Evolutionary conservation across 306 rosid genomes (phyloP).

Genomic region (Vigna trinervia): DNA sequence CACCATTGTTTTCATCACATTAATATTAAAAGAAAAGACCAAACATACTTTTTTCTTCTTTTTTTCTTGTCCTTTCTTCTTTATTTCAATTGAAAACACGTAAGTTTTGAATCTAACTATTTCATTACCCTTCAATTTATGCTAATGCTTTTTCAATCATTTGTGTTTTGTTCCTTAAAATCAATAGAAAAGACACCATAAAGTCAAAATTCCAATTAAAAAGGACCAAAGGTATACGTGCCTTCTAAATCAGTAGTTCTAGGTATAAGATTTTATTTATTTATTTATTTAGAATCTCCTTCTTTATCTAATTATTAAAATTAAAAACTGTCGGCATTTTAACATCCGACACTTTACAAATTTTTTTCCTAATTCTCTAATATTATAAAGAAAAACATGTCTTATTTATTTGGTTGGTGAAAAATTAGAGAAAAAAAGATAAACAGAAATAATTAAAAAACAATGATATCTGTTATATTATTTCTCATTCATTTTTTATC

Average conservation of each 20-base stretch:
- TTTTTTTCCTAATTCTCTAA: background rate
- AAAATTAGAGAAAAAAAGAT: no score
- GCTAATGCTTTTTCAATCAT: conserved; percentile 17
- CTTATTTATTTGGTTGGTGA: no score
- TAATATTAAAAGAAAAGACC: conserved; percentile 31
- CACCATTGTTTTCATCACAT: background rate
- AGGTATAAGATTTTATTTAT: background rate
- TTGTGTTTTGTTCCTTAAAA: conserved; percentile 24
- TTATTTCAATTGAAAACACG: conserved; percentile 43
- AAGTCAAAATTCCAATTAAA: conserved; percentile 18
- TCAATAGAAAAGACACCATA: conserved; percentile 1
- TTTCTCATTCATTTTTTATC: no score
- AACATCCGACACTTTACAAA: background rate
- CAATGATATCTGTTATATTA: no score
- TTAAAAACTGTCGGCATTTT: background rate
- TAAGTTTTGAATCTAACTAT: conserved; percentile 16
- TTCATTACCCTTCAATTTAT: background rate
- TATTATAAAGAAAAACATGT: background rate
- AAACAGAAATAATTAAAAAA: no score
- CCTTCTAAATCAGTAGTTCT: background rate
- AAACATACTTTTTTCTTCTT: background rate
- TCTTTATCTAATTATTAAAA: background rate
- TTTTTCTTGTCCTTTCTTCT: conserved; percentile 8
- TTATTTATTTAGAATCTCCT: background rate
- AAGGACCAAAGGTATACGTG: background rate